Base-by-base conservation (phyloP, 139 green algal species). In the Microglena sp. region DNA sequence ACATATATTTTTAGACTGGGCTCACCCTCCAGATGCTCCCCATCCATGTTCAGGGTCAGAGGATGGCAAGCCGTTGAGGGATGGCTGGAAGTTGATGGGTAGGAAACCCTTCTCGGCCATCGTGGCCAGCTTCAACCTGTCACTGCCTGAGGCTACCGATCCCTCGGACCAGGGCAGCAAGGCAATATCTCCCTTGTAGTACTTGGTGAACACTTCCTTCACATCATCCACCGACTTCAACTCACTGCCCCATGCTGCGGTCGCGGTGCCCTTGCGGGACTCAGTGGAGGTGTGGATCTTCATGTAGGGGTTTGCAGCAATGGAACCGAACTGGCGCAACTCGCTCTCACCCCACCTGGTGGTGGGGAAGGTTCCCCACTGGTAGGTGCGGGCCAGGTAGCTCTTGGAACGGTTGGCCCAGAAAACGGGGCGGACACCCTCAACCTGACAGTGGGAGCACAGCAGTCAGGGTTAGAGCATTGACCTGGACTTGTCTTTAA, bases 361-460 rank as follows among this genome's bases (percentile, higher is more conserved):
- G 32, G 64, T 69, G 2, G 88, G 87, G 71, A 82, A 94, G 5
- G 62, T 45, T 11, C 83, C 68, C 88, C 86, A 95, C 40, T 82
- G 74, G 54, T 62, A 31, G 0, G 89, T 95, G 62, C 88, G 79
- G 56, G 73, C 77, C 45, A 93, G 31, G 74, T 95, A 95, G 66
- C 67, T 76, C 75, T 85, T 83, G 62, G 83, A 83, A 2, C 89
- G 69, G 72, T 89, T 86, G 46, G 72, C 72, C 88, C 88, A 95
- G 77, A 87, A 86, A 54, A 95, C 87, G 33, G 89, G 89, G 21
- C 89, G 79, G 55, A 95, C 88, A 6, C 59, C 62, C 81, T 95
- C 84, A n/a, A 58, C 36, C 59, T 63, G 6, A 27, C 33, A 50
- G 31, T n/a, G n/a, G n/a, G n/a, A n/a, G n/a, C n/a, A n/a, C n/a